Evolutionary conservation across 225 moss, liverwort and hornwort species (phyloP), one percentile per base, ranked within the genome.

Genomic region (Marchantia paleacea): DNA sequence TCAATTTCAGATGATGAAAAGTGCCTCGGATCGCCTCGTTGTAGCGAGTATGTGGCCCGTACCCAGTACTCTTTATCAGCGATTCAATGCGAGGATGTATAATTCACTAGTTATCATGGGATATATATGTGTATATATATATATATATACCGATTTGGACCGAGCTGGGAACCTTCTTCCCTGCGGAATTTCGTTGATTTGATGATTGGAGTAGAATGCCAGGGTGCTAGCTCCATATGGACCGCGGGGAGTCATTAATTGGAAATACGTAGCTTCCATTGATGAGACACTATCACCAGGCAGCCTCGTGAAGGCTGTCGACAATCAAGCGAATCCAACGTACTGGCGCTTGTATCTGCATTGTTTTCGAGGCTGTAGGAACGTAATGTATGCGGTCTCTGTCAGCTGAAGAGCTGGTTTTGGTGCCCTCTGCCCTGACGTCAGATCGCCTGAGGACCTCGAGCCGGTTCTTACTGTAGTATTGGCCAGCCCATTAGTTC

Each of bases 1-100:
- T 81, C 88, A 85, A 55, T 65, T 88, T 79, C 88, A 85, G 73
- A 81, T 85, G 85, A 78, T 85, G 78, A 88, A 85, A 79, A 83
- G 75, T 75, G 88, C 81, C 48, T 85, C 88, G 51, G 88, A 88
- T 85, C 88, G 83, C 51, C 83, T 88, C 71, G 79, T 88, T 20
- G 28, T 88, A 67, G 85, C 88, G 39, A 79, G 88, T 88, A 72
- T 9, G 80, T 86, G 62, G 61, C 11, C 47, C 39, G 6, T 25
- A 48, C 60, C 47, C 52, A 10, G 22, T 29, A 61, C 47, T 60
- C 14, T 16, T 19, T 74, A 2, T 54, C 24, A 52, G n/a, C 39
- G 77, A 14, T 63, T 77, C 60, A 20, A 39, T 60, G 61, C 11
- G 47, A 39, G 6, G 20, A 2, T 57, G 14, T 22, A 39, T 12